Evolutionary conservation across 2,329 filamentous ascomycete species (phyloP).

Genomic region (Tolypocladium endophyticum): DNA sequence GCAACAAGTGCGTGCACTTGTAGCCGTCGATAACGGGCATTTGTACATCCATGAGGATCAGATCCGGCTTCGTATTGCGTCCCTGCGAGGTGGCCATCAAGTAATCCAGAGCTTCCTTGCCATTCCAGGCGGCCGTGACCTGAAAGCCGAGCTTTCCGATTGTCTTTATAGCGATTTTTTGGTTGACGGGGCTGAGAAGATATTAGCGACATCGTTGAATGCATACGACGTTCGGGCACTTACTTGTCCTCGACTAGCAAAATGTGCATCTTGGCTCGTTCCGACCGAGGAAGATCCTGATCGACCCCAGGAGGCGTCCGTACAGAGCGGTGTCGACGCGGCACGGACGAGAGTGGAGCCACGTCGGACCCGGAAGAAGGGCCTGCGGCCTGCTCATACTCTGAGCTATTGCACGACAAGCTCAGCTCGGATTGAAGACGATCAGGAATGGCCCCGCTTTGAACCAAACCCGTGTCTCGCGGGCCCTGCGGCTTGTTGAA

Average conservation of each 20-base stretch:
- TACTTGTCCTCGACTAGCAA: conserved; percentile 75
- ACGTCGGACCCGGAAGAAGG: conserved; percentile 25
- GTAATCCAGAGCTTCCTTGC: conserved; percentile 69
- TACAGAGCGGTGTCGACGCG: conserved; percentile 21
- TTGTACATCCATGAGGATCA: conserved; percentile 72
- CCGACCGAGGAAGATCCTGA: conserved; percentile 39
- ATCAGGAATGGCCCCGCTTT: conserved; percentile 56
- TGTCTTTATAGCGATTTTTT: conserved; percentile 66
- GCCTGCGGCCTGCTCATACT: conserved; percentile 39
- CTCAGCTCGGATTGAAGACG: conserved; percentile 53
- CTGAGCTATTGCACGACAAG: conserved; percentile 58
- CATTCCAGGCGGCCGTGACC: conserved; percentile 65
- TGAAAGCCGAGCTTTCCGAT: conserved; percentile 65
- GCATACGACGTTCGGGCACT: conserved; percentile 17
- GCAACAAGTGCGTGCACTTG: conserved; percentile 61
- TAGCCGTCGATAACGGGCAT: conserved; percentile 73
- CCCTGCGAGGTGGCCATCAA: conserved; percentile 43
- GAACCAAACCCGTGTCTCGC: conserved; percentile 39
- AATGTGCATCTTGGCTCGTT: conserved; percentile 56
- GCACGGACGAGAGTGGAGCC: conserved; percentile 10
- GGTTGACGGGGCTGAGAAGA: conserved; percentile 48
- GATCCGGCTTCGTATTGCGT: conserved; percentile 49
- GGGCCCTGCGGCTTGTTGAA: conserved; percentile 58
- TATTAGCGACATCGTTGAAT: conserved; percentile 8
- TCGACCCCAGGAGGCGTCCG: conserved; percentile 27